Base-by-base conservation (phyloP, 176 grass and related monocot genomes). In the Zoysia pacifica region DNA sequence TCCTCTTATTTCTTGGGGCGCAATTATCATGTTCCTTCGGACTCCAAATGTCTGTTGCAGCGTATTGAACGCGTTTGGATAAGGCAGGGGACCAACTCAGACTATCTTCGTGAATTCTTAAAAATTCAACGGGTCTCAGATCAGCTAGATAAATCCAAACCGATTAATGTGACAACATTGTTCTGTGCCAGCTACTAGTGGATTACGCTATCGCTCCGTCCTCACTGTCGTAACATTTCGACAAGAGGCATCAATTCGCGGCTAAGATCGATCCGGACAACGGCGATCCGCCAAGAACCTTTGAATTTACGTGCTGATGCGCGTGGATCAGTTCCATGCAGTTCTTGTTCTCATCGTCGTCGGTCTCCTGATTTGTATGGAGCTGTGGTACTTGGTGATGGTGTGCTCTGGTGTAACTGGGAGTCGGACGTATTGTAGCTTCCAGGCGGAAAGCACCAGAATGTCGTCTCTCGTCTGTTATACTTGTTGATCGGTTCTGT, bases 361-460 rank as follows among this genome's bases (percentile, higher is more conserved):
- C 5, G 20, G 11, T 39, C 5, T 45, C 73, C 55, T n/a, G 45
- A 69, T 84, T 77, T 73, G 15, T 64, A 52, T 65, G 69, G 48
- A 62, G 8, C 16, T 38, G 41, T 78, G 55, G 66, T 11, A 60
- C 15, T 41, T 4, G 4, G 4, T 58, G 72, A 74, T 44, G 35
- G 18, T 2, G 58, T 2, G 46, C 9, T 44, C 14, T 63, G 49
- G 46, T 38, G 38, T 65, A 54, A 54, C 55, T 72, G 59, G 14
- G 48, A 46, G 28, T 28, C 28, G 28, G 0, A 28, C 28, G 28
- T 28, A 28, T 28, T 6, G 48, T n/a, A 72, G 40, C 41, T 38
- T 73, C 67, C 81, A 59, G 15, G 48, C 67, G 81, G 49, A 83
- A 58, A 83, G 7, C 20, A 58, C 2, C 40, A 46, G 16, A 13